Evolutionary conservation across 371 early-diverging fungal genomes (phyloP).

Genomic region (Mucor sp.): DNA sequence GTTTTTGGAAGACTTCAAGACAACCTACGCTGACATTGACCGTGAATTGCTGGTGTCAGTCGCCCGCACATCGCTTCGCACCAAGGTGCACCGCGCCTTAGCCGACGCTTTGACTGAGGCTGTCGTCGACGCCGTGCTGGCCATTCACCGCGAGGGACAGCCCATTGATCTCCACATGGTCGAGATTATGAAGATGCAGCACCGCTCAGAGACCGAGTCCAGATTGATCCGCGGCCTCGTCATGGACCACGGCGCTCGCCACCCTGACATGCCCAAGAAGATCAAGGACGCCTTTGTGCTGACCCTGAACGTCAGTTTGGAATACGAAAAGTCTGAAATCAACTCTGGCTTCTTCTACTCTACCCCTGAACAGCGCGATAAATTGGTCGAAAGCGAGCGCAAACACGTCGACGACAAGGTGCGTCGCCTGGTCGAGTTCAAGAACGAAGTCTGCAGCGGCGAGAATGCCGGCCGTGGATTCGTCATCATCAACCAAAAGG

Average conservation of each 20-base stretch:
- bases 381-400: slow-evolving; percentile 98
- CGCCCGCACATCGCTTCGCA: slow-evolving; percentile 94
- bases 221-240: slow-evolving; percentile 97
- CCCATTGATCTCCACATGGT: slow-evolving; percentile 99
- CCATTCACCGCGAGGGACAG: slow-evolving; percentile 74
- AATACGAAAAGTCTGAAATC: slow-evolving; percentile 99
- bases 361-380: slow-evolving; percentile 97
- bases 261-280: slow-evolving; percentile 99
- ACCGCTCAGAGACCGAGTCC: slow-evolving; percentile 95
- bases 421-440: slow-evolving; percentile 95
- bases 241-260: slow-evolving; percentile 99
- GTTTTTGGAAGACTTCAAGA: slow-evolving; percentile 90
- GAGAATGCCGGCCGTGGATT: slow-evolving; percentile 83
- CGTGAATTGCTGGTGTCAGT: slow-evolving; percentile 92
- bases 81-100: slow-evolving; percentile 91
- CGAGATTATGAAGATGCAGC: slow-evolving; percentile 99
- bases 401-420: slow-evolving; percentile 95
- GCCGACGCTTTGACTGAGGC: slow-evolving; percentile 95
- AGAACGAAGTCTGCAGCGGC: slow-evolving; percentile 88
- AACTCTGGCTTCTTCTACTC: slow-evolving; percentile 99
- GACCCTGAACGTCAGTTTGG: slow-evolving; percentile 98
- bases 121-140: slow-evolving; percentile 95
- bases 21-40: slow-evolving; percentile 70
- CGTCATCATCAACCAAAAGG: slow-evolving; percentile 99
- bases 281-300: slow-evolving; percentile 93